Base-by-base conservation (phyloP, 495 filamentous ascomycete species). In the Entonaema liquescens region DNA sequence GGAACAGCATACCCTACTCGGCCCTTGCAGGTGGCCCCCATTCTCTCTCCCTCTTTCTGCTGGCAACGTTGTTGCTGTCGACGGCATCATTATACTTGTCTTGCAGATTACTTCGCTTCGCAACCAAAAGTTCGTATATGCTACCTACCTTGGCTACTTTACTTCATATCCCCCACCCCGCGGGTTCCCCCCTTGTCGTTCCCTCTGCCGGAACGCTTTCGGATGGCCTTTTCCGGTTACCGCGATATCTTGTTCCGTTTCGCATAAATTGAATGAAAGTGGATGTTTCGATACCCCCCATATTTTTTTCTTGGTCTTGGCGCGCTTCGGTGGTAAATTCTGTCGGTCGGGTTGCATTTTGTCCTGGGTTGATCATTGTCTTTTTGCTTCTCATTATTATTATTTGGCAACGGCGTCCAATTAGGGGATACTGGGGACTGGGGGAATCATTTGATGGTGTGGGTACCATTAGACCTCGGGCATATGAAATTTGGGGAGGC, bases 261-360 rank as follows among this genome's bases (percentile, higher is more conserved):
- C 47, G 38, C 26, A 59, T 65, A 56, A 53, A 65, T 65, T 61
- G 55, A 62, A 42, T 54, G 60, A n/a, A n/a, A 29, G 59, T 56
- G 59, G 64, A 42, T 55, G 53, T 62, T 7, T 68, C 65, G 60
- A 73, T 73, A 73, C 70, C 65, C 70, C 60, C 58, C 49, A 15
- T 17, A 15, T 49, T 61, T 67, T 13, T 71, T 52, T 67, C 31
- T 28, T 72, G 38, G n/a, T 56, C 17, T 56, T 56, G 53, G 53
- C 29, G 29, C 28, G 53, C 17, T 31, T 19, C 9, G 29, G 53
- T 56, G n/a, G 26, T 55, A 31, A 31, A 29, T n/a, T 19, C 5
- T 31, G 13, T 36, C 29, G 53, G 53, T 31, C 29, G 53, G 29
- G 29, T 56, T 53, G 49, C 49, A 53, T 53, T n/a, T n/a, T n/a